Percentiles rank a stretch among this genome's conserved stretches.
These are phyloP conservation scores for Cordyceps pruinosa DNA, from an alignment of 2,329 filamentous ascomycete species.

Conservation along the genomic window DNA sequence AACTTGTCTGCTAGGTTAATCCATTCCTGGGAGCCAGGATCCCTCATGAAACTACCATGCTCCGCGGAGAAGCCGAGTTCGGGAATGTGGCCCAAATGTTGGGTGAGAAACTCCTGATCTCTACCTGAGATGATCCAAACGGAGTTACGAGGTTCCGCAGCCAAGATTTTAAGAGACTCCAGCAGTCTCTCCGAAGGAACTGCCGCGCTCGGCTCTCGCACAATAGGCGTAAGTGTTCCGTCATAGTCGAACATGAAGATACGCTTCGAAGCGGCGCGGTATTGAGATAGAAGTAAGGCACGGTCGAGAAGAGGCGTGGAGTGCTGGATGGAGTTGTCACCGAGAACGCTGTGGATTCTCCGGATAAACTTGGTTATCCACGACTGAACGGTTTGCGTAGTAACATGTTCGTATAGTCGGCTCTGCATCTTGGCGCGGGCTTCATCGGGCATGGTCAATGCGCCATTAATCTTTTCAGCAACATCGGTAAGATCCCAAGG, in stretches of 20 bases:
- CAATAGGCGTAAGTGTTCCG: conserved; percentile 91
- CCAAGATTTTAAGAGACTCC: conserved; percentile 69
- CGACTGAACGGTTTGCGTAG: conserved; percentile 73
- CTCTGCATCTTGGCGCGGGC: conserved; percentile 63
- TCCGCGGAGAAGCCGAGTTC: conserved; percentile 92
- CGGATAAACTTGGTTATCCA: conserved; percentile 80
- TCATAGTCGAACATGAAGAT: conserved; percentile 99
- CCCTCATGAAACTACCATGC: conserved; percentile 89
- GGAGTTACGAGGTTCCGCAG: conserved; percentile 71
- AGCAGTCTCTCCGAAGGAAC: conserved; percentile 81
- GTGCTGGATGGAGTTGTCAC: conserved; percentile 65
- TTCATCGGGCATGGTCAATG: conserved; percentile 66
- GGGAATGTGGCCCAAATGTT: conserved; percentile 86
- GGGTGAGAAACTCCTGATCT: conserved; percentile 83
- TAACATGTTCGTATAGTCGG: conserved; percentile 76
- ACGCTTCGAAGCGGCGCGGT: conserved; percentile 67
- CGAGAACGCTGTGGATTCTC: conserved; percentile 72
- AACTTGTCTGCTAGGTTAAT: conserved; percentile 79
- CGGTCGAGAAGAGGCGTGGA: conserved; percentile 79
- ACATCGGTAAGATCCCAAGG: conserved; percentile 87
- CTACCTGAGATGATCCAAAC: conserved; percentile 99
- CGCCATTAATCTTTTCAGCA: conserved; percentile 73
- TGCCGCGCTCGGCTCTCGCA: conserved; percentile 81
- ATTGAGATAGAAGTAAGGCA: conserved; percentile 62
- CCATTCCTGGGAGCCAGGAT: conserved; percentile 72